Evolutionary conservation across 257 asterid species (phyloP).

Genomic region (Echium plantagineum): DNA sequence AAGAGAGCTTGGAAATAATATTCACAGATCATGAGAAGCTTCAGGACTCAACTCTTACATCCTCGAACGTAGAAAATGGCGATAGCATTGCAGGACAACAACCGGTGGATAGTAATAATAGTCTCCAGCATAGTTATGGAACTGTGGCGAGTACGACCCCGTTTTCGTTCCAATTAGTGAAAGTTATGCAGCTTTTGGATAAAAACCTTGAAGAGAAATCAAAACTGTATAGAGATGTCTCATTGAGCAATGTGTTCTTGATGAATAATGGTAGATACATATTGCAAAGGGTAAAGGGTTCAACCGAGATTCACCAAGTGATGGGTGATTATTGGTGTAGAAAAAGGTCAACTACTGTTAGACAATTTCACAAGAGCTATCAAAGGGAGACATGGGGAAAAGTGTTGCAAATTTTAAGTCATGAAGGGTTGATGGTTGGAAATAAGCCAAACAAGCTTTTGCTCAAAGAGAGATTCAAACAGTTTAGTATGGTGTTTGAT

Average conservation of each 20-base stretch:
- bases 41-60: too few species aligned
- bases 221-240: slow-evolving; percentile 42
- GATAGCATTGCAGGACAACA: neutral
- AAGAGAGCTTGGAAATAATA: slow-evolving; percentile 37
- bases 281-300: slow-evolving; percentile 64
- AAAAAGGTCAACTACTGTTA: slow-evolving; percentile 56
- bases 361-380: slow-evolving; percentile 71
- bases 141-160: slow-evolving; percentile 19
- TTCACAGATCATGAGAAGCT: slow-evolving; percentile 23
- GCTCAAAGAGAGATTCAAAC: slow-evolving; percentile 67
- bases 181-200: slow-evolving; percentile 55
- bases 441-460: slow-evolving; percentile 44
- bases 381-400: slow-evolving; percentile 78
- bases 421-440: slow-evolving; percentile 44
- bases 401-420: slow-evolving; percentile 44
- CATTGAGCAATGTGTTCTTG: slow-evolving; percentile 51
- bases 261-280: slow-evolving; percentile 87
- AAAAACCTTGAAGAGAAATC: slow-evolving; percentile 44
- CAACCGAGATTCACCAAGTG: slow-evolving; percentile 41
- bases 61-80: neutral
- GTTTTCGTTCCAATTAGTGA: slow-evolving; percentile 40
- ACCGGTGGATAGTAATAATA: slow-evolving; percentile 24
- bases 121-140: slow-evolving; percentile 31
- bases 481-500: slow-evolving; percentile 43
- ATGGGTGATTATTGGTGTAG: slow-evolving; percentile 89